Conservation (phyloP, 352 stramenopile genomes). For the Phytopythium kandeliae region DNA sequence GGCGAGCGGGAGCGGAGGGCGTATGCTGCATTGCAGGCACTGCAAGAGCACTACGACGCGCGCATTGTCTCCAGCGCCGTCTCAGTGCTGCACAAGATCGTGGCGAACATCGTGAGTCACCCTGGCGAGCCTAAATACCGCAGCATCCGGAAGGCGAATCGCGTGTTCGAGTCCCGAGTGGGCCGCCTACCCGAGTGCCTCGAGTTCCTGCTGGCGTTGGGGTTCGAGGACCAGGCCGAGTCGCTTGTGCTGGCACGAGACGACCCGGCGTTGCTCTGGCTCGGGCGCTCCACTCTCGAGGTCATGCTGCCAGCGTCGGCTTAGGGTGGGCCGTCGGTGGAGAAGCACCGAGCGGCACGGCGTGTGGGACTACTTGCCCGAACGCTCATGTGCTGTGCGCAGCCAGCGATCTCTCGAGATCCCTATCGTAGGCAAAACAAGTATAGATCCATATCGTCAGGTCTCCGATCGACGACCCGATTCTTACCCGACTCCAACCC, state of each 20-base stretch:
- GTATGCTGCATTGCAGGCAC: slow-evolving; percentile 26
- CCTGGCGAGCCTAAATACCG: slow-evolving; percentile 51
- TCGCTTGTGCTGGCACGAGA: slow-evolving; percentile 44
- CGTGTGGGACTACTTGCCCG: too few species aligned
- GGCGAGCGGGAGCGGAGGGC: slow-evolving; percentile 57
- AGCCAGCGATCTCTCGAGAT: too few species aligned
- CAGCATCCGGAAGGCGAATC: slow-evolving; percentile 63
- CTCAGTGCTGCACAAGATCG: slow-evolving; percentile 55
- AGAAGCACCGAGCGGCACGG: too few species aligned
- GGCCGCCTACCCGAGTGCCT: slow-evolving; percentile 48
- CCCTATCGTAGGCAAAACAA: too few species aligned
- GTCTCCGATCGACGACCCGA: too few species aligned
- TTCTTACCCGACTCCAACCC: too few species aligned
- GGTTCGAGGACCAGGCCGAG: slow-evolving; percentile 63
- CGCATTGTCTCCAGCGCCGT: slow-evolving; percentile 30
- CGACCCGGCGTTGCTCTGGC: slow-evolving; percentile 64
- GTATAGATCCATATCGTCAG: too few species aligned
- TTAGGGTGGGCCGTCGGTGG: slow-evolving; percentile 2
- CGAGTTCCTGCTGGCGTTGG: slow-evolving; percentile 53
- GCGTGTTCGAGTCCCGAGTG: slow-evolving; percentile 45
- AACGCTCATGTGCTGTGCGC: too few species aligned
- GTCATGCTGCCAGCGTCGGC: slow-evolving; percentile 22
- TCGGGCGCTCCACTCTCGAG: slow-evolving; percentile 58
- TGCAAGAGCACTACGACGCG: slow-evolving; percentile 25
- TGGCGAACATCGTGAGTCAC: slow-evolving; percentile 70